phyloP scores from a whole-genome alignment of 1,284 basidiomycete genomes.

The Athelia sp. region DNA sequence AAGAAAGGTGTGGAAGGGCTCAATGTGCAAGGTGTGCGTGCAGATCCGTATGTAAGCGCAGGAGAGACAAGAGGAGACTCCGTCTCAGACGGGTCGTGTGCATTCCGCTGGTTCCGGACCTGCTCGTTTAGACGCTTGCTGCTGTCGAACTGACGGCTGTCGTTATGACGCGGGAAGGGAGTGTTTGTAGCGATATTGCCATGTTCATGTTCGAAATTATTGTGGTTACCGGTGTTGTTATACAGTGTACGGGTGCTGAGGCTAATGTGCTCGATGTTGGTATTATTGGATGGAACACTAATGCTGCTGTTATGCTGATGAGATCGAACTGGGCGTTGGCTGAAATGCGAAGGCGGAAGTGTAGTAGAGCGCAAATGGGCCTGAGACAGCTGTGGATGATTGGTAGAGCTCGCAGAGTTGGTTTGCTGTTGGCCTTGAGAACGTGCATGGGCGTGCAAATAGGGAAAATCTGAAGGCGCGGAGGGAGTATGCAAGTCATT shows the following conservation, averaged over 20 bases:
- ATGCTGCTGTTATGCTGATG: constrained; percentile 39
- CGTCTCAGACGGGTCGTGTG: constrained; percentile 12
- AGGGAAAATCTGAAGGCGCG: not conserved
- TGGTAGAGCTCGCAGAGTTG: constrained; percentile 12
- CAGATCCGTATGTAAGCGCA: constrained; percentile 29
- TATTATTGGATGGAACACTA: constrained; percentile 23
- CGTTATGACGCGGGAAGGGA: constrained; percentile 9
- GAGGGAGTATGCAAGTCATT: not conserved
- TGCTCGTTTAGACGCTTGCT: constrained; percentile 13
- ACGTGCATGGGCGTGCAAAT: not conserved
- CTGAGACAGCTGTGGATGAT: constrained; percentile 22
- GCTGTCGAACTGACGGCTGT: constrained; percentile 12
- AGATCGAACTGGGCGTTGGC: constrained; percentile 21
- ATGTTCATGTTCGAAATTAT: constrained; percentile 4
- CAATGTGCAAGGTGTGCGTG: constrained; percentile 29
- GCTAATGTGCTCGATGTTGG: not conserved
- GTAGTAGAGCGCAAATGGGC: constrained; percentile 32
- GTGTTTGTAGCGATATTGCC: constrained; percentile 4
- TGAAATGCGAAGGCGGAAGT: constrained; percentile 17
- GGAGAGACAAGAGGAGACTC: constrained; percentile 28
- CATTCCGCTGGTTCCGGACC: constrained; percentile 4
- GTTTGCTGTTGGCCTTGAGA: constrained; percentile 10
- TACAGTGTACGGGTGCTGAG: not conserved
- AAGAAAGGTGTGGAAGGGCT: constrained; percentile 33
- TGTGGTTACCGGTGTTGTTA: constrained; percentile 6